phyloP scores from a whole-genome alignment of 352 stramenopile genomes.

The Pythium apleroticum region DNA sequence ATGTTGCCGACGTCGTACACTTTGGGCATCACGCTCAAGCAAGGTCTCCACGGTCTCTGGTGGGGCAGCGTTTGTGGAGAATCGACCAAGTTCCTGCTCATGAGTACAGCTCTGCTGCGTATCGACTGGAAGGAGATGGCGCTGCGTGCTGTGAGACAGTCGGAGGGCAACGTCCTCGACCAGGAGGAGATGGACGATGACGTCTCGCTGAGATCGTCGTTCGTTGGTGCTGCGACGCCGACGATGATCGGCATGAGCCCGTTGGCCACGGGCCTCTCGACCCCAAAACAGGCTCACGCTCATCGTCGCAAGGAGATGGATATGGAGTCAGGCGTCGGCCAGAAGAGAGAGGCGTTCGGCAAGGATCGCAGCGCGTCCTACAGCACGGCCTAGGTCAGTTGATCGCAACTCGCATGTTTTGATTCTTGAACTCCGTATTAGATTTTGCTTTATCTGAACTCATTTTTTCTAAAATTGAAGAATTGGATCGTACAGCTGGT shows the following conservation, averaged over 20 bases:
- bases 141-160: slow-evolving; percentile 57
- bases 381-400: slow-evolving; percentile 7
- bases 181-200: slow-evolving; percentile 63
- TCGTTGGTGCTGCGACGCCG: slow-evolving; percentile 57
- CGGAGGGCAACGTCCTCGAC: slow-evolving; percentile 52
- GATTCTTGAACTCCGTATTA: slow-evolving; percentile 2
- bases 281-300: slow-evolving; percentile 36
- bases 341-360: neutral
- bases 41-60: slow-evolving; percentile 66
- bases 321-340: slow-evolving; percentile 5
- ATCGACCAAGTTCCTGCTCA: slow-evolving; percentile 68
- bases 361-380: slow-evolving; percentile 26
- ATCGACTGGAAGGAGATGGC: slow-evolving; percentile 79
- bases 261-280: slow-evolving; percentile 59
- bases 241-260: slow-evolving; percentile 59
- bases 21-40: slow-evolving; percentile 48
- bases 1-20: slow-evolving; percentile 64
- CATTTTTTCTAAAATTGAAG: slow-evolving; percentile 3
- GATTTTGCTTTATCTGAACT: neutral
- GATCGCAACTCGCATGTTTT: slow-evolving; percentile 1
- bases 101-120: slow-evolving; percentile 49
- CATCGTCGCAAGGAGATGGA: slow-evolving; percentile 20
- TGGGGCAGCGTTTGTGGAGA: slow-evolving; percentile 75
- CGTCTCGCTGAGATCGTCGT: slow-evolving; percentile 54
- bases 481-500: slow-evolving; percentile 6